A percentile compares a stretch with the other conserved stretches of the same genome.
Conservation (phyloP, 163 green algal species). For the Coccomyxa subellipsoidea region DNA sequence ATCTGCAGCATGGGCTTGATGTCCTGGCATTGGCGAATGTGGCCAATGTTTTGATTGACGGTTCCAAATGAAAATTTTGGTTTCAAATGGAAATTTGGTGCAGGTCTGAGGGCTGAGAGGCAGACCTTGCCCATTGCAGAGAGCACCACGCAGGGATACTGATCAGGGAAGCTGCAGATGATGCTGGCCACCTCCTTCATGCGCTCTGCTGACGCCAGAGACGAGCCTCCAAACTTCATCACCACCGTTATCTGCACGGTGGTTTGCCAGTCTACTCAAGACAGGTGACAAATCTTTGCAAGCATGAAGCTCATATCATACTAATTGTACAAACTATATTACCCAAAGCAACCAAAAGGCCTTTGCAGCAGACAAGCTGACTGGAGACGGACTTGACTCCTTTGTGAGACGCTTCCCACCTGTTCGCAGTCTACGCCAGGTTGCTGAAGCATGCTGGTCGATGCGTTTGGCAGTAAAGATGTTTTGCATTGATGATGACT, state of each 20-base stretch:
- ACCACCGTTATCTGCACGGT: conserved; percentile 70
- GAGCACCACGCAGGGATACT: conserved; percentile 90
- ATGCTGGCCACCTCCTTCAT: conserved; percentile 96
- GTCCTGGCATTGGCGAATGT: neutral
- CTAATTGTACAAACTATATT: neutral
- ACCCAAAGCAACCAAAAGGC: no score
- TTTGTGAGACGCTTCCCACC: no score
- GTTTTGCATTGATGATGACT: neutral
- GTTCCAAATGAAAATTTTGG: neutral
- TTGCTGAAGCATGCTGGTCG: neutral
- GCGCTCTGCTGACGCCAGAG: conserved; percentile 85
- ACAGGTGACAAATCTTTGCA: neutral
- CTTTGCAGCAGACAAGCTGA: no score
- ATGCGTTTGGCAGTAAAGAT: neutral
- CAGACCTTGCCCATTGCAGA: conserved; percentile 94
- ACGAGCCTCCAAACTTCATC: conserved; percentile 98
- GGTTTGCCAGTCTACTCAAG: neutral
- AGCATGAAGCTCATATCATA: neutral
- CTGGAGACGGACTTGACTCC: no score
- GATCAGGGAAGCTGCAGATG: conserved; percentile 81
- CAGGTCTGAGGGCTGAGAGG: neutral
- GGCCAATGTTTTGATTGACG: neutral
- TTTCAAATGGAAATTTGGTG: neutral
- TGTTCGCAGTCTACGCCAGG: neutral
- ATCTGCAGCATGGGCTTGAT: neutral